Evolutionary conservation across 2,329 filamentous ascomycete species (phyloP).

Genomic region (Talaromyces amestolkiae): DNA sequence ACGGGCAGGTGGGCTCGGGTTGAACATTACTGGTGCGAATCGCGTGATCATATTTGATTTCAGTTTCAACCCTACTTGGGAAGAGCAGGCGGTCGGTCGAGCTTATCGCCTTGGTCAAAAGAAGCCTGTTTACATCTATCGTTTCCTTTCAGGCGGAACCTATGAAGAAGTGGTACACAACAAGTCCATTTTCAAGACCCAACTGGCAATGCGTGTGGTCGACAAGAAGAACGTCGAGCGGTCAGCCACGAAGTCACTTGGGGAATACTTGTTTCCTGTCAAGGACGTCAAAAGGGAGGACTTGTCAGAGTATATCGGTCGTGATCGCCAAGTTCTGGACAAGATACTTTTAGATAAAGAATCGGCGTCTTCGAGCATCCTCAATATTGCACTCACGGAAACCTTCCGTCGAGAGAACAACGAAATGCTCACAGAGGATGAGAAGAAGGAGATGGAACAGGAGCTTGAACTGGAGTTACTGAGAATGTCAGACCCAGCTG

Average conservation of each 20-base stretch:
- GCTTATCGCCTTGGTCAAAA: constrained; percentile 81
- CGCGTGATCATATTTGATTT: constrained; percentile 85
- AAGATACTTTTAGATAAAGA: constrained; percentile 34
- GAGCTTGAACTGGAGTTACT: constrained; percentile 43
- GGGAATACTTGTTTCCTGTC: constrained; percentile 61
- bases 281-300: constrained; percentile 53
- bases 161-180: constrained; percentile 74
- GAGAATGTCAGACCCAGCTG: constrained; percentile 37
- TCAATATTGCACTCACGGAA: constrained; percentile 63
- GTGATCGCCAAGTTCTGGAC: constrained; percentile 62
- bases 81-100: constrained; percentile 83
- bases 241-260: constrained; percentile 55
- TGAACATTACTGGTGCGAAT: constrained; percentile 82
- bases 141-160: constrained; percentile 73
- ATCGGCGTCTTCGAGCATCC: constrained; percentile 27
- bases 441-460: constrained; percentile 55
- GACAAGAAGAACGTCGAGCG: constrained; percentile 77
- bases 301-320: constrained; percentile 55
- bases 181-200: constrained; percentile 75
- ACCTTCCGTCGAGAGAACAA: constrained; percentile 69
- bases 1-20: constrained; percentile 72
- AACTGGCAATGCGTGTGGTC: constrained; percentile 74
- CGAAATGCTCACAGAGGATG: constrained; percentile 61
- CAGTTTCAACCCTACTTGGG: constrained; percentile 73
- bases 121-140: constrained; percentile 81